Conservation (phyloP, 2,329 filamentous ascomycete species). For the Paracoccidioides brasiliensis region DNA sequence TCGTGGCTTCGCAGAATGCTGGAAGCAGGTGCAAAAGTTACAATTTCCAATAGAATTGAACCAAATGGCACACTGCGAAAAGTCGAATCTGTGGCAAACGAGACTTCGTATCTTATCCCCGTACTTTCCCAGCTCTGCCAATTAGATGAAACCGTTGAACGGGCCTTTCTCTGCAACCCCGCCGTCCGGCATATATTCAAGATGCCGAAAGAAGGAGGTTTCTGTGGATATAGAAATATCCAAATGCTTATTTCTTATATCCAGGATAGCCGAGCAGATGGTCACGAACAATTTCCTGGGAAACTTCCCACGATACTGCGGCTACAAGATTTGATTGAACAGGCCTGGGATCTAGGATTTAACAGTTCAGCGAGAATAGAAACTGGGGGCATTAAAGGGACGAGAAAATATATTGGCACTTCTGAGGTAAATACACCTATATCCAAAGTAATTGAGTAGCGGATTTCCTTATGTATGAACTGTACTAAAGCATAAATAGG, state of each 20-base stretch:
- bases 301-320: conserved; percentile 62
- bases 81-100: conserved; percentile 35
- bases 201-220: conserved; percentile 68
- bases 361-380: conserved; percentile 61
- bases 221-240: conserved; percentile 91
- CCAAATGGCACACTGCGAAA: conserved; percentile 32
- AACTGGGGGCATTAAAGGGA: conserved; percentile 76
- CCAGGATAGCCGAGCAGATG: conserved; percentile 43
- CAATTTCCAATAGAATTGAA: conserved; percentile 39
- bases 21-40: conserved; percentile 44
- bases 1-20: conserved; percentile 52
- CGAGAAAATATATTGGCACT: conserved; percentile 90
- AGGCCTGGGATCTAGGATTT: conserved; percentile 75
- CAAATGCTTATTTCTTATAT: conserved; percentile 82
- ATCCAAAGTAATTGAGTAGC: background rate
- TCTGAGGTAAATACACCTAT: conserved; percentile 50
- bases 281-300: conserved; percentile 46
- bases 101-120: conserved; percentile 43
- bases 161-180: conserved; percentile 68
- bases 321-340: conserved; percentile 76
- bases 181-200: conserved; percentile 70
- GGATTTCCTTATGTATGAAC: background rate
- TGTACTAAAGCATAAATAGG: conserved; percentile 37
- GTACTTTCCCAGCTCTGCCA: conserved; percentile 51
- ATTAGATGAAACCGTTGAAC: conserved; percentile 49